Conservation (phyloP, 129 eudicot genomes). For the Solidago caesia region DNA sequence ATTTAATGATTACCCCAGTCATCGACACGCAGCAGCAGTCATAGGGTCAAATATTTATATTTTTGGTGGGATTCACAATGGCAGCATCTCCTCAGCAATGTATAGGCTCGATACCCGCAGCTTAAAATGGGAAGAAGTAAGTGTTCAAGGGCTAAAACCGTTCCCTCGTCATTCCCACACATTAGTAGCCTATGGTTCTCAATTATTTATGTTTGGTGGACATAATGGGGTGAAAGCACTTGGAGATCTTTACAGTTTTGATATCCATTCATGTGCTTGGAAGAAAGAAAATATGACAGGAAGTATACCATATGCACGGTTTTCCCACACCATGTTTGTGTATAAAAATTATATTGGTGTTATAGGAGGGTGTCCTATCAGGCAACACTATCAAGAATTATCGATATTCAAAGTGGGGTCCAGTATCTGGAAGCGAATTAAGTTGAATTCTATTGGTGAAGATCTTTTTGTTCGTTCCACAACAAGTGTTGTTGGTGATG, state of each 20-base stretch:
- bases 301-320: constrained; percentile 67
- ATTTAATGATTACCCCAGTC: constrained; percentile 43
- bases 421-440: constrained; percentile 59
- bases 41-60: constrained; percentile 69
- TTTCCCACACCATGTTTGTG: constrained; percentile 90
- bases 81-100: constrained; percentile 50
- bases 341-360: constrained; percentile 69
- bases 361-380: constrained; percentile 95
- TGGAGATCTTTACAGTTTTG: constrained; percentile 73
- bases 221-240: constrained; percentile 73
- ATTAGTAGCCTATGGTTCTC: constrained; percentile 51
- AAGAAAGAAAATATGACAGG: constrained; percentile 58
- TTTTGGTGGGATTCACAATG: constrained; percentile 73
- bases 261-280: constrained; percentile 60
- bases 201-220: constrained; percentile 80
- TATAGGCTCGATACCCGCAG: constrained; percentile 60
- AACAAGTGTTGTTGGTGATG: constrained; percentile 61
- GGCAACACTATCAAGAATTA: constrained; percentile 63
- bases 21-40: constrained; percentile 88
- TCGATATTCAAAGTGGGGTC: constrained; percentile 53
- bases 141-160: constrained; percentile 59
- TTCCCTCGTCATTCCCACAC: constrained; percentile 95
- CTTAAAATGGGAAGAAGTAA: constrained; percentile 61
- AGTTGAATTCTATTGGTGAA: constrained; percentile 49
- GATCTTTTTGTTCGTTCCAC: constrained; percentile 86